Conservation (phyloP, 1,284 basidiomycete species). For the Microbotryum saponariae region DNA sequence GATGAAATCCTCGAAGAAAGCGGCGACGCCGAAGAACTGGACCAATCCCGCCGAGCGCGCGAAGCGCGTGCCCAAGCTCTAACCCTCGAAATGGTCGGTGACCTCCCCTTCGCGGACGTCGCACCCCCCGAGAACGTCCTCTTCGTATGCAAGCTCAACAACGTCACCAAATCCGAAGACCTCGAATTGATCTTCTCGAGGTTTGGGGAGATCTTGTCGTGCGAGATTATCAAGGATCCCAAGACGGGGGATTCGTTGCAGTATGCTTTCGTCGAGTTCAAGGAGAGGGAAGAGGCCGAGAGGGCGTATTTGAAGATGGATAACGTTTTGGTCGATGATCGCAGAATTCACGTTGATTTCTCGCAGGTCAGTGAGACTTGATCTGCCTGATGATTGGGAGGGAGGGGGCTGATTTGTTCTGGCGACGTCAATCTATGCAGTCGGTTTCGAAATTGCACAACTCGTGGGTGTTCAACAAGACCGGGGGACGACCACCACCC, state of each 20-base stretch:
- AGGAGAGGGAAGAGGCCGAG: constrained; percentile 83
- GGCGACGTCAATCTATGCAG: constrained; percentile 51
- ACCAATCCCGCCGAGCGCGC: constrained; percentile 65
- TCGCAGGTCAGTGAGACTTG: constrained; percentile 47
- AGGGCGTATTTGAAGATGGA: constrained; percentile 99
- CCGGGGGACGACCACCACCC: constrained; percentile 34
- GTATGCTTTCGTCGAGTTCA: constrained; percentile 98
- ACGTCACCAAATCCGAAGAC: constrained; percentile 90
- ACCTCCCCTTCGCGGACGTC: constrained; percentile 95
- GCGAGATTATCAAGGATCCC: constrained; percentile 93
- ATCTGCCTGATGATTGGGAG: too few relatives aligned
- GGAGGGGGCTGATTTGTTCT: background rate
- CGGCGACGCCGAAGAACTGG: constrained; percentile 60
- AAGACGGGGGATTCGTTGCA: constrained; percentile 92
- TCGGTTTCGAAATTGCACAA: constrained; percentile 61
- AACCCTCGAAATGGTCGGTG: constrained; percentile 98
- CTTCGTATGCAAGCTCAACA: constrained; percentile 97
- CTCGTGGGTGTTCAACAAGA: constrained; percentile 42
- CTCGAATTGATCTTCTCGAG: constrained; percentile 94
- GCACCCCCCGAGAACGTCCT: constrained; percentile 96
- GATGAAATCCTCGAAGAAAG: constrained; percentile 57
- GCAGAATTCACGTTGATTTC: constrained; percentile 97
- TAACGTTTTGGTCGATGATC: constrained; percentile 96
- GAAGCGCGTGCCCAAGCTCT: constrained; percentile 87
- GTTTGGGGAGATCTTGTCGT: constrained; percentile 91